Conservation (phyloP, 306 rosid species). For the Cicer arietinum region DNA sequence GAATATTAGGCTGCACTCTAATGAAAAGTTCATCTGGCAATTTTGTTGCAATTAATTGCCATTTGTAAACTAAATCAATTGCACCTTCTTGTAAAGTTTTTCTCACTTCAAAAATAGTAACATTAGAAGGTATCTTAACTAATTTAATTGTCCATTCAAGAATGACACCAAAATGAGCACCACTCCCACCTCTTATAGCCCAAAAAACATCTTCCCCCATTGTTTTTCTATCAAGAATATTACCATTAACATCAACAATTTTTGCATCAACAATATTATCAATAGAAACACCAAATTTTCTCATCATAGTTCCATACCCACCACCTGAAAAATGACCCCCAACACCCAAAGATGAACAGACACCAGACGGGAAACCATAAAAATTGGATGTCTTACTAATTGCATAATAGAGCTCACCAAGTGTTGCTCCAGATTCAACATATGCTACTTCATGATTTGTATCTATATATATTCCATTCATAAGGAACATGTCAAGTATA, state of each 20-base stretch:
- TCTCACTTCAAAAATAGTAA: conserved; percentile 58
- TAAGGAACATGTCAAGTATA: conserved; percentile 41
- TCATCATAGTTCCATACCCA: conserved; percentile 76
- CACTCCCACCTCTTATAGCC: conserved; percentile 58
- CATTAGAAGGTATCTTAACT: conserved; percentile 59
- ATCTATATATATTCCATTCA: conserved; percentile 12
- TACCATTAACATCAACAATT: conserved; percentile 44
- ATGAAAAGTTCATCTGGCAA: conserved; percentile 44
- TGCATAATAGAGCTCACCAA: conserved; percentile 43
- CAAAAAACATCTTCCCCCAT: conserved; percentile 56
- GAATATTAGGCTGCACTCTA: conserved; percentile 14
- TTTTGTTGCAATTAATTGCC: conserved; percentile 56
- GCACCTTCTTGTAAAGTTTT: conserved; percentile 43
- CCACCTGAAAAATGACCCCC: conserved; percentile 84
- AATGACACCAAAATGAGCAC: conserved; percentile 68
- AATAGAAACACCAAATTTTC: conserved; percentile 74
- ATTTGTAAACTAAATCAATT: conserved; percentile 51
- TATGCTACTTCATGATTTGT: background rate
- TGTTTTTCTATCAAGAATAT: conserved; percentile 30
- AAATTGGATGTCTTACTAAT: conserved; percentile 10
- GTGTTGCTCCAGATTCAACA: conserved; percentile 46
- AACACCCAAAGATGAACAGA: conserved; percentile 57
- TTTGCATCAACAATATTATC: conserved; percentile 58
- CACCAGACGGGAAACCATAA: conserved; percentile 59
- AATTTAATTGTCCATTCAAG: conserved; percentile 60